These are phyloP conservation scores for Verticillium dahliae DNA, from an alignment of 2,329 filamentous ascomycete genomes.

Conservation along the genomic window DNA sequence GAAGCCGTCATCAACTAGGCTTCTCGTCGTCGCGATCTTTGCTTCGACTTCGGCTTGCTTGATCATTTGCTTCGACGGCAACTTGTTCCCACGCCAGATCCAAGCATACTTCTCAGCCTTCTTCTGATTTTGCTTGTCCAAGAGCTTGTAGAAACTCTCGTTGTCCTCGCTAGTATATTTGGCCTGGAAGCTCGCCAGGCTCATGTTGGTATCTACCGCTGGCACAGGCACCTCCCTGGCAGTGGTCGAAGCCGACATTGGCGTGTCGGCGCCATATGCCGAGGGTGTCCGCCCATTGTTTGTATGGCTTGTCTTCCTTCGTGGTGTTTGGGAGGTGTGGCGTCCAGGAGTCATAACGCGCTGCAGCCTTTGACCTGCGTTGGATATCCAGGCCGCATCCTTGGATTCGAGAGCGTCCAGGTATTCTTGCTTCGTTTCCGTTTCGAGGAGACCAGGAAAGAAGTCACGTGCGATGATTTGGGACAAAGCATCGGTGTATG, in stretches of 20 bases:
- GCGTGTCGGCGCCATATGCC: constrained; percentile 67
- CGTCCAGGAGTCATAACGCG: constrained; percentile 78
- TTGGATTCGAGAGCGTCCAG: constrained; percentile 84
- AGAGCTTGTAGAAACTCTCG: constrained; percentile 86
- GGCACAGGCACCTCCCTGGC: constrained; percentile 30
- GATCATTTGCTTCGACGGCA: constrained; percentile 72
- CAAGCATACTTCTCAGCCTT: constrained; percentile 79
- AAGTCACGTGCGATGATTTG: constrained; percentile 96
- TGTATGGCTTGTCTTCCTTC: constrained; percentile 19
- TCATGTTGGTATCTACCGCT: constrained; percentile 68
- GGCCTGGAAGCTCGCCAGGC: constrained; percentile 77
- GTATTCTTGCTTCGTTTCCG: constrained; percentile 84
- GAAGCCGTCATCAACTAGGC: constrained; percentile 48
- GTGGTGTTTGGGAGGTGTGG: constrained; percentile 9
- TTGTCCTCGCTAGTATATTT: constrained; percentile 98
- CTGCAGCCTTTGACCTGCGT: constrained; percentile 63
- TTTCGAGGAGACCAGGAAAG: constrained; percentile 85
- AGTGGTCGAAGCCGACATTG: constrained; percentile 45
- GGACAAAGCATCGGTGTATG: constrained; percentile 83
- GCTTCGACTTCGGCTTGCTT: constrained; percentile 57
- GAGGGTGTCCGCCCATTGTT: constrained; percentile 51
- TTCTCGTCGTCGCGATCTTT: constrained; percentile 37
- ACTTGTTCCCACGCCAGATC: constrained; percentile 83
- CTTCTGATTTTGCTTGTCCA: constrained; percentile 87
- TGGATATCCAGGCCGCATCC: constrained; percentile 79